These are phyloP conservation scores for Kwoniella dendrophila DNA, from an alignment of 768 basidiomycete genomes.

Conservation along the genomic window DNA sequence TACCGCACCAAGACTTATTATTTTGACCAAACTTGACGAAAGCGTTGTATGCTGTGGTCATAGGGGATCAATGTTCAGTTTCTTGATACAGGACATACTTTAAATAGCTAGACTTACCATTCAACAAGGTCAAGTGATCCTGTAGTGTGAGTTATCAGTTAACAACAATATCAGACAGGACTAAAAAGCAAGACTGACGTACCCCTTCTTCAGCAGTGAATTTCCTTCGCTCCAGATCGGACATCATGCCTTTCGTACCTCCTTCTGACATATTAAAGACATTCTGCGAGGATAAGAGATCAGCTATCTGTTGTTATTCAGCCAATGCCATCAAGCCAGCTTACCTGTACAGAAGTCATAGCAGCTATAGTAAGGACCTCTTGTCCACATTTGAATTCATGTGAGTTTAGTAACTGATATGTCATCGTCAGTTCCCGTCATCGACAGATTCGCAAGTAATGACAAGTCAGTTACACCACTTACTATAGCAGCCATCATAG, in stretches of 20 bases:
- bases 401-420: constrained; percentile 89
- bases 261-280: constrained; percentile 87
- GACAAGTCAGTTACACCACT: constrained; percentile 40
- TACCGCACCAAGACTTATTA: constrained; percentile 89
- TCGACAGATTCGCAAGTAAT: too few species aligned
- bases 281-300: constrained; percentile 63
- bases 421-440: too few species aligned
- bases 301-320: background rate
- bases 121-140: constrained; percentile 93
- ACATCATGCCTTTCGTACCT: constrained; percentile 72
- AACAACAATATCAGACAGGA: background rate
- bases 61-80: constrained; percentile 13
- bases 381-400: constrained; percentile 84
- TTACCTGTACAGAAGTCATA: constrained; percentile 87
- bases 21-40: constrained; percentile 73
- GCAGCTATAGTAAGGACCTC: constrained; percentile 95
- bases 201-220: constrained; percentile 99
- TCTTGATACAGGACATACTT: background rate
- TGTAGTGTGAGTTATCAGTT: constrained; percentile 50
- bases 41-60: constrained; percentile 80
- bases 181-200: constrained; percentile 44
- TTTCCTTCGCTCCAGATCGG: constrained; percentile 89
- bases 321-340: constrained; percentile 12
- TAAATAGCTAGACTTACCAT: constrained; percentile 67
- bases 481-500: constrained; percentile 92